Conservation (phyloP, 1,284 basidiomycete genomes). For the Salmacisia buchloeana region DNA sequence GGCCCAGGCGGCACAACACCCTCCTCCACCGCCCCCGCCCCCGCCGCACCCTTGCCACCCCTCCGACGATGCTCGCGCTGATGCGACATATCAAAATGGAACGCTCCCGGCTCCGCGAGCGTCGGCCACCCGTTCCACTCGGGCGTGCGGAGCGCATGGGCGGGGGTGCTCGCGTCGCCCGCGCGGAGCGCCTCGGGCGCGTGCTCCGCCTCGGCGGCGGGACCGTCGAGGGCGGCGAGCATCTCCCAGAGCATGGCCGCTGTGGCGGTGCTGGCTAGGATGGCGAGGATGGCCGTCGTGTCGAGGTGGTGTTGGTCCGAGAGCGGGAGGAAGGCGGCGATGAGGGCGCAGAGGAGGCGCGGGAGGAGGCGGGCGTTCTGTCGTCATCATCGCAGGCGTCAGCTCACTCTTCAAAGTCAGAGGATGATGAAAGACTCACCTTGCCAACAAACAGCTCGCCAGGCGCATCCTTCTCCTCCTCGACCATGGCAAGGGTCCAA, state of each 20-base stretch:
- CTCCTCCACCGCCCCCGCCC: background rate
- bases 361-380: constrained; percentile 24
- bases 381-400: background rate
- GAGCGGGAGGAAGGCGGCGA: constrained; percentile 32
- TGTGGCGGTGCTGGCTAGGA: constrained; percentile 20
- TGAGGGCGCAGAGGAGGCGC: constrained; percentile 21
- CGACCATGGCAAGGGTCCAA: constrained; percentile 27
- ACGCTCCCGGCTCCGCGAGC: background rate
- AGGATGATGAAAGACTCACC: background rate
- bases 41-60: background rate
- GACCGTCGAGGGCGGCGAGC: constrained; percentile 31
- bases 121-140: constrained; percentile 5
- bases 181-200: constrained; percentile 18
- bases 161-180: background rate
- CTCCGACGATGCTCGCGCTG: background rate
- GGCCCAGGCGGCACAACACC: background rate
- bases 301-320: constrained; percentile 20
- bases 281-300: constrained; percentile 23
- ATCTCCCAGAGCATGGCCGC: constrained; percentile 30
- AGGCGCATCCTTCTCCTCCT: constrained; percentile 25
- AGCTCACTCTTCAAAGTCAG: background rate
- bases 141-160: constrained; percentile 8
- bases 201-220: constrained; percentile 19
- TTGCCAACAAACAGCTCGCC: constrained; percentile 32
- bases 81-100: constrained; percentile 5